Evolutionary conservation across 2,329 filamentous ascomycete species (phyloP), one percentile per base, ranked within the genome.

Genomic region (Tolypocladium album): DNA sequence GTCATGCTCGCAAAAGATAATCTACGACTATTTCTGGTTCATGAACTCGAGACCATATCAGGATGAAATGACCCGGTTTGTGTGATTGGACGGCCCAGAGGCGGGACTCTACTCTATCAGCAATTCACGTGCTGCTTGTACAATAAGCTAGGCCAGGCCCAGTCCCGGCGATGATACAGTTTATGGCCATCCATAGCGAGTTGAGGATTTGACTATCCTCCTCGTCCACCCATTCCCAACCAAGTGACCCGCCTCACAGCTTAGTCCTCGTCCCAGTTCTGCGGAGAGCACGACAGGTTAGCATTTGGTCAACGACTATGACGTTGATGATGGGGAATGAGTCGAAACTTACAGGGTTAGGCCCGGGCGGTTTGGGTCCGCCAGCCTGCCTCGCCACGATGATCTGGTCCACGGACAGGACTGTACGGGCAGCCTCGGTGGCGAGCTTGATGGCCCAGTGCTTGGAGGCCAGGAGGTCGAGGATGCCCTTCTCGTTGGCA

Each of bases 331-430:
- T n/a, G n/a, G n/a, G n/a, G n/a, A n/a, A n/a, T n/a, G 43, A 22
- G 24, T 22, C 24, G n/a, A 24, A 58, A 75, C 79, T 70, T 71
- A 82, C 79, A 55, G 92, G 88, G 77, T 97, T 97, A 67, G 92
- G 94, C 55, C 89, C 92, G 38, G 94, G 94, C 60, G 93, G 93
- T 83, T 99, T 99, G 27, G 95, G 94, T 43, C 94, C 94, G 71
- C 94, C 94, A 56, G 95, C 94, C 79, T 97, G 94, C 78, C 93
- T 87, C 64, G 95, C 92, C 61, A 99, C 94, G 72, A 99, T 99
- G 71, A 99, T 99, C 79, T 99, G 95, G 76, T 99, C 94, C 45
- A 99, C 94, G 56, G 92, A 96, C 65, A 99, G 80, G 38, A 99
- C 89, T 56, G 94, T 99, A 69, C 94, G 85, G 58, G 92, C 93